phyloP scores from a whole-genome alignment of 192 early-diverging fungal genomes.

The Pecoramyces ruminantium region DNA sequence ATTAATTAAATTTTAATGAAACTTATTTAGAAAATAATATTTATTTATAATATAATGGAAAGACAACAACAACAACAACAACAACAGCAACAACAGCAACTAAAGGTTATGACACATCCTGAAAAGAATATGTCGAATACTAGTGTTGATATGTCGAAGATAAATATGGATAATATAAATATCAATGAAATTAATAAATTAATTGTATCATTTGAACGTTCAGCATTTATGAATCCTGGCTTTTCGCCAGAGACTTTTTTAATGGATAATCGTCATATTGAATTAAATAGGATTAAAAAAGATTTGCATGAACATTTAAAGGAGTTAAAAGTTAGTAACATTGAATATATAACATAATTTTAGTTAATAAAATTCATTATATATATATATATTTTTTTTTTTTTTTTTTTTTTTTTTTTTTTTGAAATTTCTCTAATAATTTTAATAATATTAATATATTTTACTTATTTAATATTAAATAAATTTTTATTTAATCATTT shows the following conservation, averaged over 20 bases:
- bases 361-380: too few species aligned
- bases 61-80: neutral
- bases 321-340: neutral
- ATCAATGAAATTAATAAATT: neutral
- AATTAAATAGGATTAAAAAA: neutral
- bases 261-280: neutral
- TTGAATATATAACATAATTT: neutral
- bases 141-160: neutral
- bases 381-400: too few species aligned
- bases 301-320: neutral
- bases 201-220: neutral
- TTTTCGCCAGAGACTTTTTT: neutral
- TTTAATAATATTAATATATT: too few species aligned
- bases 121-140: neutral
- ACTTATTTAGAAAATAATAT: too few species aligned
- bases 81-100: too few species aligned
- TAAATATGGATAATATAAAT: neutral
- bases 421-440: too few species aligned
- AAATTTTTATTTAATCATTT: too few species aligned
- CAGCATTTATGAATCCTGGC: neutral
- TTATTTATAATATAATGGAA: neutral
- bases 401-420: too few species aligned
- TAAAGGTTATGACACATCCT: neutral
- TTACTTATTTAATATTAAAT: too few species aligned
- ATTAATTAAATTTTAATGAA: too few species aligned